Evolutionary conservation across 495 filamentous ascomycete genomes (phyloP).

Genomic region (Parathielavia hyrcaniae): DNA sequence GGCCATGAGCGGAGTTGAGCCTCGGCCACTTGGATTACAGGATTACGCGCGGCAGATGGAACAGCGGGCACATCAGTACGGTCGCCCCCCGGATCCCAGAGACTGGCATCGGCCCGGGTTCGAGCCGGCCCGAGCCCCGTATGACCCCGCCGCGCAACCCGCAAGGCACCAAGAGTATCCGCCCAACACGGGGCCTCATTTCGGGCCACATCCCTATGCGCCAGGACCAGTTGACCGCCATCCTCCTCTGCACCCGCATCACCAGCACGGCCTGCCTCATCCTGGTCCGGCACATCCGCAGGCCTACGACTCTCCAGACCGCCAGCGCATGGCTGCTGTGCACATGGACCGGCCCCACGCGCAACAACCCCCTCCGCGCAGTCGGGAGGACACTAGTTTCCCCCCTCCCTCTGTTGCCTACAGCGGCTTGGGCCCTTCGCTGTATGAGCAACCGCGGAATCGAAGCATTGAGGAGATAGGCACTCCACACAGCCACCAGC

Average conservation of each 20-base stretch:
- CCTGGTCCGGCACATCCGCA: slow-evolving; percentile 34
- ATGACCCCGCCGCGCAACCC: slow-evolving; percentile 35
- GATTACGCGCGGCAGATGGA: slow-evolving; percentile 34
- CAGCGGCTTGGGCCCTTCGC: slow-evolving; percentile 29
- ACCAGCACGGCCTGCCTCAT: slow-evolving; percentile 38
- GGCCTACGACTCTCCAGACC: slow-evolving; percentile 47
- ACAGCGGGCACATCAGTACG: slow-evolving; percentile 34
- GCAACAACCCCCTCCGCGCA: slow-evolving; percentile 32
- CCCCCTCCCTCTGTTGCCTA: slow-evolving; percentile 45
- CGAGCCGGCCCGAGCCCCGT: slow-evolving; percentile 38
- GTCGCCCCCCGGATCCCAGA: slow-evolving; percentile 39
- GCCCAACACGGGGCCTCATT: slow-evolving; percentile 35
- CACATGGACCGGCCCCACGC: slow-evolving; percentile 36
- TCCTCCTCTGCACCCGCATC: slow-evolving; percentile 38
- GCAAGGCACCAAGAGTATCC: slow-evolving; percentile 42
- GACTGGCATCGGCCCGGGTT: slow-evolving; percentile 42
- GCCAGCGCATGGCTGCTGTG: slow-evolving; percentile 33
- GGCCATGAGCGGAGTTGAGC: slow-evolving; percentile 33
- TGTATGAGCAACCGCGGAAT: slow-evolving; percentile 39
- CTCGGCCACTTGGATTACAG: slow-evolving; percentile 25
- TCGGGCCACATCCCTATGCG: slow-evolving; percentile 43
- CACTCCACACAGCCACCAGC: slow-evolving; percentile 37
- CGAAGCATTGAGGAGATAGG: slow-evolving; percentile 56
- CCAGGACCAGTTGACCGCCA: slow-evolving; percentile 44
- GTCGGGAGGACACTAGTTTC: slow-evolving; percentile 33